These are phyloP conservation scores for Gonium pectorale DNA, from an alignment of 139 green algal genomes.

Conservation along the genomic window DNA sequence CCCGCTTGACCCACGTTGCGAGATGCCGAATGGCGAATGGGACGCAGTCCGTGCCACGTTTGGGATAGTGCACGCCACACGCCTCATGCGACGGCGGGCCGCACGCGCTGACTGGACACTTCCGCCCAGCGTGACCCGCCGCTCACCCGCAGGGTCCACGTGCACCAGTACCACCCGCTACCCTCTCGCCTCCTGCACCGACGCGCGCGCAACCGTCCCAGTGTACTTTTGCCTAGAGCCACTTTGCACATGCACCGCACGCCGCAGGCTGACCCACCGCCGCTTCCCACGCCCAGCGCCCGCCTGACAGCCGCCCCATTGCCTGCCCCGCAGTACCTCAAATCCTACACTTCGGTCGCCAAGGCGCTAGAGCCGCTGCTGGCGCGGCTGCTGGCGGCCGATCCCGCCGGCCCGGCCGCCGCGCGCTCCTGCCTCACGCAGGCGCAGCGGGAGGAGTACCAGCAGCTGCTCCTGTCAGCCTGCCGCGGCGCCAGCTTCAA, in stretches of 20 bases:
- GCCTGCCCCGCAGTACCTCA: constrained; percentile 24
- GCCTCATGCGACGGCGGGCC: no score
- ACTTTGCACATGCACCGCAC: not conserved
- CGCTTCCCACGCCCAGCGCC: not conserved
- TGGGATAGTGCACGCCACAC: no score
- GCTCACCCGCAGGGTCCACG: no score
- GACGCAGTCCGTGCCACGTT: no score
- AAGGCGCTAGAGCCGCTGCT: constrained; percentile 37
- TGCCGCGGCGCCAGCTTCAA: constrained; percentile 13
- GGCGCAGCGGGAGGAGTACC: constrained; percentile 5
- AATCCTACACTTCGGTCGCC: constrained; percentile 30
- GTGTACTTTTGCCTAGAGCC: no score
- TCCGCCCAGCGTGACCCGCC: no score
- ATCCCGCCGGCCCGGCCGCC: not conserved
- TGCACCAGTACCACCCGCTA: no score
- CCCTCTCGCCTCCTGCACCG: no score
- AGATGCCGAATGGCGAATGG: no score
- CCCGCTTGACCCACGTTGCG: no score
- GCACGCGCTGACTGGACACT: no score
- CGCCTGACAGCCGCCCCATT: not conserved
- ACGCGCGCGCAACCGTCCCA: no score
- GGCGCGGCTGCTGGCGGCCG: not conserved
- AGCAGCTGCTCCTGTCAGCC: not conserved
- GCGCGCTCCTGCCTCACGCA: not conserved
- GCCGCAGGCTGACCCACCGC: not conserved